Conservation (phyloP, 139 green algal genomes). For the Tetradesmus obliquus region DNA sequence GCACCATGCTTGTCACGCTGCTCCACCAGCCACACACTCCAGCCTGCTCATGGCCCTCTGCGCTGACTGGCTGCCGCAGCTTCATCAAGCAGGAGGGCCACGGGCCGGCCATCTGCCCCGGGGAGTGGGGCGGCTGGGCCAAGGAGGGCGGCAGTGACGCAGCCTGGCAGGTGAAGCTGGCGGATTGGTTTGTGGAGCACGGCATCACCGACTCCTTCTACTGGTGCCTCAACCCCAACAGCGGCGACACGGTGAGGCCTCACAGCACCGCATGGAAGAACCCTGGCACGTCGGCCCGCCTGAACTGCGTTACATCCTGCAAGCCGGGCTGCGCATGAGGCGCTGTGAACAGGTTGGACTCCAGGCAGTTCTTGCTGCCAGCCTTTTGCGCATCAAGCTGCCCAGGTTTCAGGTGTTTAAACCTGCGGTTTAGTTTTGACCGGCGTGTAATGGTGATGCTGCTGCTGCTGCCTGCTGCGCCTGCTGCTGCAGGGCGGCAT, state of each 20-base stretch:
- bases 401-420: too few relatives aligned
- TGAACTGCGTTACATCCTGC: neutral
- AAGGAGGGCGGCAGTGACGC: conserved; percentile 19
- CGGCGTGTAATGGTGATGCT: neutral
- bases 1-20: too few relatives aligned
- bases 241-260: conserved; percentile 32
- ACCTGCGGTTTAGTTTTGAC: neutral
- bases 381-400: neutral
- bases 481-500: conserved; percentile 44
- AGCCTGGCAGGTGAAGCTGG: conserved; percentile 44
- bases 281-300: neutral
- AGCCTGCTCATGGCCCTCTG: neutral
- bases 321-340: neutral
- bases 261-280: neutral
- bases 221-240: conserved; percentile 54
- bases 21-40: too few relatives aligned
- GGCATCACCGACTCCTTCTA: conserved; percentile 51
- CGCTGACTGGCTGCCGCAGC: neutral
- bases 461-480: neutral
- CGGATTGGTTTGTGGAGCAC: conserved; percentile 28
- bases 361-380: neutral
- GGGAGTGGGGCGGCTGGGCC: conserved; percentile 54
- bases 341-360: neutral
- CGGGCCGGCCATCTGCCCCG: conserved; percentile 43
- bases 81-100: conserved; percentile 20